Evolutionary conservation across 116 monocot species (phyloP), one percentile per base, ranked within the genome.

Genomic region (Dioscorea cayenensis): DNA sequence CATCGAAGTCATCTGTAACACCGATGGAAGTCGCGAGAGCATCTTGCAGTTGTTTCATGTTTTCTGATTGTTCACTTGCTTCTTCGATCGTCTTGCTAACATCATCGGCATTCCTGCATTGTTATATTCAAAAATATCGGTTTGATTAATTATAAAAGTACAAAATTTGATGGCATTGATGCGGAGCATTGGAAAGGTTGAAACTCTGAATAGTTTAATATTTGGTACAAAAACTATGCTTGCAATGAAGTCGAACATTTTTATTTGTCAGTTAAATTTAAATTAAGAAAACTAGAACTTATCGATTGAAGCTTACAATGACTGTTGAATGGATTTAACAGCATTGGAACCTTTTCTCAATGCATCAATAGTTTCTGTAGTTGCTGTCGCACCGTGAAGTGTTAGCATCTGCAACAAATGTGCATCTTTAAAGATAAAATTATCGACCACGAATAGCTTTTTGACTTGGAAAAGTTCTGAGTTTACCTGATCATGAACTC

Each of bases 321-420:
- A 74, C 27, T 84, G 29, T 8, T 84, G 77, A 25, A 90, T 78
- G 52, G 83, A 79, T 72, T 84, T 85, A 64, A 86, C 58, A 64
- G 84, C 79, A 69, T 81, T 64, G 74, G 90, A 81, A 69, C 90
- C 84, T 18, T 79, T 67, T 72, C 72, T 76, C 67, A 90, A 51
- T 66, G 84, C 90, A 79, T 90, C 83, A 20, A 90, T 43, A 16
- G 90, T 90, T 20, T 90, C 86, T 48, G 81, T 79, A 52, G 90
- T 86, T 77, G 90, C 86, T 55, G 81, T 86, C 59, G 79, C 84
- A 58, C 76, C 79, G 72, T 90, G 86, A 5, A 90, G 63, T 69
- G 75, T 66, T 63, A 90, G 84, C 63, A 90, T 72, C 90, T 90
- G 68, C 68, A 81, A 13, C 66, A 70, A 75, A 72, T 65, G 66